Percentiles rank a stretch among this genome's conserved stretches.
Conservation (phyloP, 805 yeast genomes). For the Torulaspora franciscae region DNA sequence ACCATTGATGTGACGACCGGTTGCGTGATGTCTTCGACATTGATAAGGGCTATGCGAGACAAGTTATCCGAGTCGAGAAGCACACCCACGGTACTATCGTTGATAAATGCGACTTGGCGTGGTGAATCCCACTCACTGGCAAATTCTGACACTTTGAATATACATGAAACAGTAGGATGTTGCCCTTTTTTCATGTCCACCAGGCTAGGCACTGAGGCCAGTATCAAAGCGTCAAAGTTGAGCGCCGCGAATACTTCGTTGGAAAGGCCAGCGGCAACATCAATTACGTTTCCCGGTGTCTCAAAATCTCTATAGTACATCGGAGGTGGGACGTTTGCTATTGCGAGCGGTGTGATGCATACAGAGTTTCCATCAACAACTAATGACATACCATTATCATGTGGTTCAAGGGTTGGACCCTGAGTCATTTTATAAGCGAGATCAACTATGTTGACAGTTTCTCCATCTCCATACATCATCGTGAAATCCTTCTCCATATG, state of each 20-base stretch:
- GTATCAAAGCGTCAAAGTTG: slow-evolving; percentile 42
- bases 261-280: slow-evolving; percentile 57
- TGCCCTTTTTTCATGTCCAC: slow-evolving; percentile 44
- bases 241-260: slow-evolving; percentile 58
- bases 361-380: slow-evolving; percentile 75
- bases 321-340: slow-evolving; percentile 95
- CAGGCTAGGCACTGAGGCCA: slow-evolving; percentile 45
- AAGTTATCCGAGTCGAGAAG: slow-evolving; percentile 49
- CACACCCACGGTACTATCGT: slow-evolving; percentile 50
- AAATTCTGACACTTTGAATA: slow-evolving; percentile 35
- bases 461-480: slow-evolving; percentile 56
- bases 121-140: slow-evolving; percentile 42
- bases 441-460: slow-evolving; percentile 57
- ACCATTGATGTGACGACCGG: slow-evolving; percentile 42
- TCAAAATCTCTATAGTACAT: slow-evolving; percentile 65
- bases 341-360: slow-evolving; percentile 72
- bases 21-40: slow-evolving; percentile 40
- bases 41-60: slow-evolving; percentile 50
- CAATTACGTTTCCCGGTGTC: slow-evolving; percentile 50
- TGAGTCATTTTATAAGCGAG: slow-evolving; percentile 56
- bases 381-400: slow-evolving; percentile 70
- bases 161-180: slow-evolving; percentile 41
- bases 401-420: slow-evolving; percentile 66
- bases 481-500: slow-evolving; percentile 87
- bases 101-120: slow-evolving; percentile 61